Percentiles rank a stretch among this genome's conserved stretches.
phyloP scores from a whole-genome alignment of 306 rosid species.

The Quercus agrifolia region DNA sequence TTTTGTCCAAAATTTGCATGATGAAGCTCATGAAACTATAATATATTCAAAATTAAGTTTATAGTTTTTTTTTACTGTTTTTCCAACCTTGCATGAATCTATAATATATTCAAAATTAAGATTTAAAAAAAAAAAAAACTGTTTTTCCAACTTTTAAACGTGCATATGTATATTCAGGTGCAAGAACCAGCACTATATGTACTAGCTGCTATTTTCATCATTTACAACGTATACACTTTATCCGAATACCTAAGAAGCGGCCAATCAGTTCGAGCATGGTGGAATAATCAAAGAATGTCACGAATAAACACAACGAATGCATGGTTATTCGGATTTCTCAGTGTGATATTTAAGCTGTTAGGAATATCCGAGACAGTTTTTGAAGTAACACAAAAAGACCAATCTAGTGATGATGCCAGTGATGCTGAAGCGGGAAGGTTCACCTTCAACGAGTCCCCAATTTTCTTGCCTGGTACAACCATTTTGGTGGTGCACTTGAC shows the following conservation, averaged over 20 bases:
- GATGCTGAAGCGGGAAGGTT: conserved; percentile 13
- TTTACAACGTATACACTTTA: conserved; percentile 8
- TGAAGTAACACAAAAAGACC: conserved; percentile 39
- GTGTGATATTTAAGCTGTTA: conserved; percentile 21
- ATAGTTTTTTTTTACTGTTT: neutral
- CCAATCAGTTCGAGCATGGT: conserved; percentile 43
- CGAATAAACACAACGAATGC: conserved; percentile 19
- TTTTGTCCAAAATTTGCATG: neutral
- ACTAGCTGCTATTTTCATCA: conserved; percentile 18
- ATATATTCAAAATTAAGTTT: neutral
- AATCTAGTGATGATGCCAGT: neutral
- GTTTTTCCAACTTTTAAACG: too few relatives aligned
- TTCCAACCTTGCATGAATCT: neutral
- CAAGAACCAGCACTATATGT: conserved; percentile 24
- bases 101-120: neutral
- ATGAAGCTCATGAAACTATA: neutral
- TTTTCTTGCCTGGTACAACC: conserved; percentile 31
- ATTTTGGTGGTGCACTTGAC: conserved; percentile 24
- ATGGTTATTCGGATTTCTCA: conserved; percentile 28
- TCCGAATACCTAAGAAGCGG: conserved; percentile 7
- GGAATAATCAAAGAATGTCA: conserved; percentile 44
- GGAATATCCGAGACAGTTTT: conserved; percentile 38
- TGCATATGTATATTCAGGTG: conserved; percentile 6
- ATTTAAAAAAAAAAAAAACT: neutral
- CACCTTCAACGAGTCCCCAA: conserved; percentile 35